Evolutionary conservation across 1,139 yeast species (phyloP).

Genomic region (Zygoascus hellenicus): DNA sequence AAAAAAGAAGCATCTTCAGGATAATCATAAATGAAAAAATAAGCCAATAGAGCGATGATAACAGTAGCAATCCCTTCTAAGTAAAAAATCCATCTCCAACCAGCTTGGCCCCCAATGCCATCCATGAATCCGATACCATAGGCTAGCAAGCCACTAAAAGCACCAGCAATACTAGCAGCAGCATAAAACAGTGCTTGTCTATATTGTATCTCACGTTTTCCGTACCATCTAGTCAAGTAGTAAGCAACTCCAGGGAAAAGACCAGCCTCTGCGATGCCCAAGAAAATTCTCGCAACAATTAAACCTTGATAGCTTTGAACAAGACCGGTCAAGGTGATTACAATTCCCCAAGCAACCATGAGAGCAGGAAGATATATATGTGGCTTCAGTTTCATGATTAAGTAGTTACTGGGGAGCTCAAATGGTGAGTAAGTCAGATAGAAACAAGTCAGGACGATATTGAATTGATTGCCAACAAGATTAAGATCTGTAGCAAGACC

Average conservation of each 20-base stretch:
- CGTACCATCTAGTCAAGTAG: constrained; percentile 29
- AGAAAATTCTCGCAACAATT: constrained; percentile 43
- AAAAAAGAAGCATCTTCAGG: constrained; percentile 46
- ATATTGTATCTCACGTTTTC: constrained; percentile 35
- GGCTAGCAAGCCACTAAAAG: constrained; percentile 32
- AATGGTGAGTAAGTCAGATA: constrained; percentile 51
- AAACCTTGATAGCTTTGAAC: constrained; percentile 47
- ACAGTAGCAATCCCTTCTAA: constrained; percentile 45
- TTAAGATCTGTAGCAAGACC: constrained; percentile 50
- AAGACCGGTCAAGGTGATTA: constrained; percentile 55
- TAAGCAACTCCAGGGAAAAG: constrained; percentile 43
- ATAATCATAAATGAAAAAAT: constrained; percentile 46
- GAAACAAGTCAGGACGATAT: constrained; percentile 48
- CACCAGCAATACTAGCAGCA: constrained; percentile 32
- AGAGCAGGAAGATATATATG: constrained; percentile 45
- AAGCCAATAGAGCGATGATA: constrained; percentile 44
- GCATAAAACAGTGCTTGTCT: constrained; percentile 55
- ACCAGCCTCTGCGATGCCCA: constrained; percentile 57
- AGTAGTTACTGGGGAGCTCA: constrained; percentile 49
- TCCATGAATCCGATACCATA: constrained; percentile 36
- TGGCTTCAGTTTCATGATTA: constrained; percentile 33
- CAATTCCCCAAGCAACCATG: constrained; percentile 48
- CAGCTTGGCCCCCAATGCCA: constrained; percentile 31
- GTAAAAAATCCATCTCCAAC: constrained; percentile 59
- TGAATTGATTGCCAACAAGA: constrained; percentile 45